phyloP scores from a whole-genome alignment of 371 early-diverging fungal species.

The Mortierella sp. region DNA sequence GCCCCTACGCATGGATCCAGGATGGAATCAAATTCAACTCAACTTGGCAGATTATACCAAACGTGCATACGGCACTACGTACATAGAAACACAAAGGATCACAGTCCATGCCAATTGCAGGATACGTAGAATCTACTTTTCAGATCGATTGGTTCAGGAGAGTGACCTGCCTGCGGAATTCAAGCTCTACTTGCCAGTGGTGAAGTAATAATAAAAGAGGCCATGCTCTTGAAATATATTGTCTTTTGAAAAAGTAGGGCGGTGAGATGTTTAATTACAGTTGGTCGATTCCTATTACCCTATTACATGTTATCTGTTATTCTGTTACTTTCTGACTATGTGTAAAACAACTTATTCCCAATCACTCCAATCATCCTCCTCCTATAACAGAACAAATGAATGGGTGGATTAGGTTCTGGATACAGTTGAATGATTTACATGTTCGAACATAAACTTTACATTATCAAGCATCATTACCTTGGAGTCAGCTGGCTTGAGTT shows the following conservation, averaged over 20 bases:
- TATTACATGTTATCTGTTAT: too few species aligned
- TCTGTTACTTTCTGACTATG: too few species aligned
- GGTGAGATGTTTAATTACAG: too few species aligned
- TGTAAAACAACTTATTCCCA: conserved; percentile 34
- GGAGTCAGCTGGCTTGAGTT: conserved; percentile 31
- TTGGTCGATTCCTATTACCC: too few species aligned
- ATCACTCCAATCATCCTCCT: conserved; percentile 58
- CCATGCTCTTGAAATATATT: not conserved
- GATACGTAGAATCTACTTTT: conserved; percentile 91
- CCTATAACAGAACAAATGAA: conserved; percentile 14
- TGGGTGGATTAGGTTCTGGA: too few species aligned
- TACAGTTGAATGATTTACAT: too few species aligned
- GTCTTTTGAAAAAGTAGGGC: too few species aligned
- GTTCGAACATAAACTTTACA: too few species aligned
- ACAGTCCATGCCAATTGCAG: conserved; percentile 94
- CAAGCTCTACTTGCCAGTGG: conserved; percentile 85
- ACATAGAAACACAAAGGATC: conserved; percentile 89
- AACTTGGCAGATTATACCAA: conserved; percentile 89
- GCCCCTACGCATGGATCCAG: conserved; percentile 95
- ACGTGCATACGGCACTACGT: conserved; percentile 90
- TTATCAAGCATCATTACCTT: conserved; percentile 25
- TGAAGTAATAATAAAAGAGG: conserved; percentile 17
- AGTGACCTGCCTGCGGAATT: conserved; percentile 95
- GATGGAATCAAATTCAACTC: conserved; percentile 96
- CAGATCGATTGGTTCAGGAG: conserved; percentile 91